These are phyloP conservation scores for Globisporangium orthogonon DNA, from an alignment of 352 stramenopile species.

Conservation along the genomic window DNA sequence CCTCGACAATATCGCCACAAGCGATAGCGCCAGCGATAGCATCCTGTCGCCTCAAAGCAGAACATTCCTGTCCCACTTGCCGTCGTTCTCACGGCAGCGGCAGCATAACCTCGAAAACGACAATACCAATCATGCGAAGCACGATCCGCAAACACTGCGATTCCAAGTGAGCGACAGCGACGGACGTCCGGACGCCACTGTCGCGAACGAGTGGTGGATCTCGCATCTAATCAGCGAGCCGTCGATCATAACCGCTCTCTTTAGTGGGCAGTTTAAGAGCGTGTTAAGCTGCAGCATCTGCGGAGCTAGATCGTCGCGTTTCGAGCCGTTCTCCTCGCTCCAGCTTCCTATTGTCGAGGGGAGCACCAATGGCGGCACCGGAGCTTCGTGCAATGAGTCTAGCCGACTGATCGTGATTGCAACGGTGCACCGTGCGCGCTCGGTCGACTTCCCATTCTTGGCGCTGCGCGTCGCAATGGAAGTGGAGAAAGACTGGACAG, in stretches of 20 bases:
- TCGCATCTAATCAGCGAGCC: slow-evolving; percentile 93
- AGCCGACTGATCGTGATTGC: slow-evolving; percentile 23
- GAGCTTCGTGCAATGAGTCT: neutral
- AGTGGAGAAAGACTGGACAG: slow-evolving; percentile 19
- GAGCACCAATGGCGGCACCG: neutral
- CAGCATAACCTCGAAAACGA: neutral
- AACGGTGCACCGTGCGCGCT: slow-evolving; percentile 26
- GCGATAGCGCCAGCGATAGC: slow-evolving; percentile 31
- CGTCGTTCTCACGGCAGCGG: slow-evolving; percentile 10
- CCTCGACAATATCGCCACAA: slow-evolving; percentile 10
- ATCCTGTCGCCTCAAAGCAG: slow-evolving; percentile 38
- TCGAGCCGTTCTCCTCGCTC: slow-evolving; percentile 86
- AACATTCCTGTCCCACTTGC: slow-evolving; percentile 16
- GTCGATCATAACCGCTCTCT: slow-evolving; percentile 93
- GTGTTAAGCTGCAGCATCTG: slow-evolving; percentile 88
- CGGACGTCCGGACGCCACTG: slow-evolving; percentile 87
- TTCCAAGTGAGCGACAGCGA: slow-evolving; percentile 85
- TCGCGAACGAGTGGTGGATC: slow-evolving; percentile 97
- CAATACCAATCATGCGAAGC: neutral
- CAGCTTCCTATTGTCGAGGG: slow-evolving; percentile 35
- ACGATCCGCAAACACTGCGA: neutral
- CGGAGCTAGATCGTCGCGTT: slow-evolving; percentile 72
- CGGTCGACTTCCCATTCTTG: neutral
- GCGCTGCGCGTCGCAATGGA: slow-evolving; percentile 20
- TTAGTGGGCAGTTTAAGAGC: slow-evolving; percentile 96